These are phyloP conservation scores for Anisodus acutangulus DNA, from an alignment of 257 asterid genomes.

Conservation along the genomic window DNA sequence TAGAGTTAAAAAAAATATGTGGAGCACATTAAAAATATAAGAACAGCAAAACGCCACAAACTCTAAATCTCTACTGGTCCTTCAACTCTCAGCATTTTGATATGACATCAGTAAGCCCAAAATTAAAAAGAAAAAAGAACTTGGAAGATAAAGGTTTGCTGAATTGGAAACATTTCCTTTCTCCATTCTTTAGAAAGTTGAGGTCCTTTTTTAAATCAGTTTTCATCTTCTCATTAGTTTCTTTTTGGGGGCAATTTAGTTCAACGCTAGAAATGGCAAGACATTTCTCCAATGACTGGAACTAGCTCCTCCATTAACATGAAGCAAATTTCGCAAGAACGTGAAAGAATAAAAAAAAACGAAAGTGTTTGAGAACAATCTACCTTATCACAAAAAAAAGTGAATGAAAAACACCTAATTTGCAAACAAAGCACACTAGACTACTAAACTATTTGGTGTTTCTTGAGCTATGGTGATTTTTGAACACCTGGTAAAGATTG, in stretches of 20 bases:
- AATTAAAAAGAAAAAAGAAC: neutral
- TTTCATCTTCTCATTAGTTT: neutral
- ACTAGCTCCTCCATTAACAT: neutral
- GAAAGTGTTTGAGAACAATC: neutral
- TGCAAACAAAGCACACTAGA: neutral
- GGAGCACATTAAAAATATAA: neutral
- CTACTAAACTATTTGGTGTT: neutral
- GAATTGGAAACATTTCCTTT: neutral
- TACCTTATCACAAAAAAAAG: neutral
- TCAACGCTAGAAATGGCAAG: neutral
- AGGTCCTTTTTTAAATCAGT: neutral
- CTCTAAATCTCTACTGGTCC: neutral
- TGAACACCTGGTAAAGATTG: neutral
- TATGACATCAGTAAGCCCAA: neutral
- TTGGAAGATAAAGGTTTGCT: neutral
- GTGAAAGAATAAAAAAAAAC: neutral
- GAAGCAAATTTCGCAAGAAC: neutral
- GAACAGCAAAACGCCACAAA: neutral
- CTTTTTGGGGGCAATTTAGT: neutral
- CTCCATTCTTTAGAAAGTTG: neutral
- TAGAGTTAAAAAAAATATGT: neutral
- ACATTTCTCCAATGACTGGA: constrained; percentile 1
- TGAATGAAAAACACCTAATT: neutral
- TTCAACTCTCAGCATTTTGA: neutral
- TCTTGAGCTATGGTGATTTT: neutral